Evolutionary conservation across 2,329 filamentous ascomycete genomes (phyloP).

Genomic region (Penicillium occitanis): DNA sequence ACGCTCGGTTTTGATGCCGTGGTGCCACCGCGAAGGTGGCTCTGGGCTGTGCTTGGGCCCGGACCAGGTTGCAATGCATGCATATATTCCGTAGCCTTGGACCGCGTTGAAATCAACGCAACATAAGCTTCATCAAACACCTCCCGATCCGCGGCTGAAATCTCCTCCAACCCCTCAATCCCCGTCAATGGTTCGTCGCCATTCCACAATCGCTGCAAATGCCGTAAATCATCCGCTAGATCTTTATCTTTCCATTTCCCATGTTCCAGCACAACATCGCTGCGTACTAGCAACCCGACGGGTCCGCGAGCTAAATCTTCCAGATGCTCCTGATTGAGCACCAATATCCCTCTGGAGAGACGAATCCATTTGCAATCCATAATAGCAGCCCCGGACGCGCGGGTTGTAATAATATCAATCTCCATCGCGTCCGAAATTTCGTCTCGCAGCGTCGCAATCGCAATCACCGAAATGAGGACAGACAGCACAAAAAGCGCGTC

Average conservation of each 20-base stretch:
- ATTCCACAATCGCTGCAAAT: constrained; percentile 9
- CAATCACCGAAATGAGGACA: constrained; percentile 10
- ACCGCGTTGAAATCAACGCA: not conserved
- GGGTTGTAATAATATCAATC: not conserved
- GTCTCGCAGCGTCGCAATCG: constrained; percentile 13
- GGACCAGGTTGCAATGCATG: not conserved
- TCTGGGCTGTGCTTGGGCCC: not conserved
- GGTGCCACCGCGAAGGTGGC: not conserved
- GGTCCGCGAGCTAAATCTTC: constrained; percentile 2
- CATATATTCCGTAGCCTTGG: not conserved
- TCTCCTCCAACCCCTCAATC: constrained; percentile 1
- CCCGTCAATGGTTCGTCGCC: not conserved
- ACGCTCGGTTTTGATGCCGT: not conserved
- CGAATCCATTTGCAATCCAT: constrained; percentile 22
- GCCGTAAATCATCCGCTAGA: not conserved
- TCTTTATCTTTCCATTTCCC: not conserved
- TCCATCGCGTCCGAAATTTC: constrained; percentile 5
- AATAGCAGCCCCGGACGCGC: not conserved
- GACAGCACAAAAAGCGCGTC: constrained; percentile 20
- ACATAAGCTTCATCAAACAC: constrained; percentile 14
- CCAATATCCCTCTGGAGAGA: constrained; percentile 15
- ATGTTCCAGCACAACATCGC: not conserved
- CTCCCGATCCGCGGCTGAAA: constrained; percentile 4
- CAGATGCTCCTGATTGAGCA: constrained; percentile 5
- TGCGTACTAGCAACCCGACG: not conserved